A percentile compares a stretch with the other conserved stretches of the same genome.
Conservation (phyloP, 2,329 filamentous ascomycete genomes). For the Penicillium sp. region DNA sequence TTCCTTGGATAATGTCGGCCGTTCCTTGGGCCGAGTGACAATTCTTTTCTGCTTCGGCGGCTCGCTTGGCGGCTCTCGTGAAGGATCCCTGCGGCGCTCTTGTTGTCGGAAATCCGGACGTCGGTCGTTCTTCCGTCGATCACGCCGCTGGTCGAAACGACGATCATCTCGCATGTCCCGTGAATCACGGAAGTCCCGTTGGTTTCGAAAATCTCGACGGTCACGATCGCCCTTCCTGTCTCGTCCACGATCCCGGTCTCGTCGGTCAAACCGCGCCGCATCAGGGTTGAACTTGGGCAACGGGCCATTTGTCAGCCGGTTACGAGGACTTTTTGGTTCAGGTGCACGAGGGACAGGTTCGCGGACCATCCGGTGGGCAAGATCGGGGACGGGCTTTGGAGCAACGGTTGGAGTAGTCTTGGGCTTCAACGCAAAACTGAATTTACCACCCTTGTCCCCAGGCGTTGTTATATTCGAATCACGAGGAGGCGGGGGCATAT, state of each 20-base stretch:
- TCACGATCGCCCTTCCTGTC: constrained; percentile 32
- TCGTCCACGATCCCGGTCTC: constrained; percentile 40
- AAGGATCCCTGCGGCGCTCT: constrained; percentile 48
- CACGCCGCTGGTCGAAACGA: constrained; percentile 39
- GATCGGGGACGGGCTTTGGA: constrained; percentile 48
- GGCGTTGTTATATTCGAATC: constrained; percentile 53
- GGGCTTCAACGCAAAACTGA: constrained; percentile 89
- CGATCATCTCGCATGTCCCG: constrained; percentile 34
- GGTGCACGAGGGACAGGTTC: constrained; percentile 36
- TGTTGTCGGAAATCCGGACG: constrained; percentile 32
- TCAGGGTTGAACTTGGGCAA: constrained; percentile 40
- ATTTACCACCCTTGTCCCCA: constrained; percentile 59
- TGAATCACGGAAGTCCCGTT: constrained; percentile 31
- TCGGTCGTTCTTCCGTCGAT: constrained; percentile 36
- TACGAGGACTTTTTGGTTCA: constrained; percentile 35
- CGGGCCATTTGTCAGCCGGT: constrained; percentile 34
- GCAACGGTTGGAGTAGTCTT: constrained; percentile 58
- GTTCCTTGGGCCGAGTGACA: constrained; percentile 64
- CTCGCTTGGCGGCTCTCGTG: constrained; percentile 36
- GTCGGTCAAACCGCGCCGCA: constrained; percentile 37
- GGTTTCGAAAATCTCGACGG: constrained; percentile 35
- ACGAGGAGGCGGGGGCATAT: constrained; percentile 54
- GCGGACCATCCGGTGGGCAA: constrained; percentile 44
- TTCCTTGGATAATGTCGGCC: constrained; percentile 65
- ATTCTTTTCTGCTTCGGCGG: constrained; percentile 60